phyloP scores from a whole-genome alignment of 139 green algal species.

The Picochlorum costavermella region DNA sequence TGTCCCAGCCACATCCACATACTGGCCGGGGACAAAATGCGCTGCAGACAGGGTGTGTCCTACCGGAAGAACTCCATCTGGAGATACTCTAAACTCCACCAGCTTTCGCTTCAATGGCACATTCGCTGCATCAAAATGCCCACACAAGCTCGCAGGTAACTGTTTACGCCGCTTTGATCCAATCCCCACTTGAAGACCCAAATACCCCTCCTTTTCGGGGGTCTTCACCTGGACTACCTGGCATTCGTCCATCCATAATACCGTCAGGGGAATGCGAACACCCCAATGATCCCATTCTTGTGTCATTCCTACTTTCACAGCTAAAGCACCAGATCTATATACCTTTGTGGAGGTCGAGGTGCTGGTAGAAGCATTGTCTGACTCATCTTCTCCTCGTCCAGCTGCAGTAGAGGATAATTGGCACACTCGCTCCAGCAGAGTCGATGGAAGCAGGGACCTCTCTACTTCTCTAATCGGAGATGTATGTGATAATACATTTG shows the following conservation, averaged over 20 bases:
- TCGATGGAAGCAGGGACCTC: no score
- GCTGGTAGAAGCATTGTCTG: background rate
- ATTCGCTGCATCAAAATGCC: conserved; percentile 23
- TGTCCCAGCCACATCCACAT: conserved; percentile 82
- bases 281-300: conserved; percentile 90
- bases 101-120: conserved; percentile 68
- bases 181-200: conserved; percentile 68
- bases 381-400: background rate
- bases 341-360: background rate
- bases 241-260: conserved; percentile 95
- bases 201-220: conserved; percentile 61
- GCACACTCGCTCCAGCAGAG: no score
- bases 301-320: conserved; percentile 95
- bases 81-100: conserved; percentile 75
- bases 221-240: conserved; percentile 81
- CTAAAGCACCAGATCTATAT: conserved; percentile 67
- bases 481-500: no score
- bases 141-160: conserved; percentile 25
- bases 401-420: background rate
- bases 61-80: conserved; percentile 76
- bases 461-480: no score
- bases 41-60: conserved; percentile 64
- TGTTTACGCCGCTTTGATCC: conserved; percentile 67
- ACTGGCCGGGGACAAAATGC: conserved; percentile 90
- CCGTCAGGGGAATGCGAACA: conserved; percentile 76